Evolutionary conservation across 2,329 filamentous ascomycete genomes (phyloP).

Genomic region (Botrytis squamosa): DNA sequence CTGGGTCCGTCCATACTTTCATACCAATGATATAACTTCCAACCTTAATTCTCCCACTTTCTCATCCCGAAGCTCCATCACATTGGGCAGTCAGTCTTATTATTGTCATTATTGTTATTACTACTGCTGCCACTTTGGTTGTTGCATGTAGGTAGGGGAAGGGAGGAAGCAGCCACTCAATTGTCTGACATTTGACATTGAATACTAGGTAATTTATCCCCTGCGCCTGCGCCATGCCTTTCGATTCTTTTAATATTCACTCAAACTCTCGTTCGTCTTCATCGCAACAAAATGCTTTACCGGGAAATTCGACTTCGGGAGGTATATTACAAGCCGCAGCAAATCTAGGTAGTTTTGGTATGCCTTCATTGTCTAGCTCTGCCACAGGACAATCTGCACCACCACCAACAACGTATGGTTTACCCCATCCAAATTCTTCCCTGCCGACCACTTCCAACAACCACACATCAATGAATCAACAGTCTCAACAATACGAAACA

Average conservation of each 20-base stretch:
- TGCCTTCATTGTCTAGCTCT: slow-evolving; percentile 34
- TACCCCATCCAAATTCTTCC: slow-evolving; percentile 28
- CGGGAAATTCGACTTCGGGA: slow-evolving; percentile 27
- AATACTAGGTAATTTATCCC: neutral
- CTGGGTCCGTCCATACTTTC: neutral
- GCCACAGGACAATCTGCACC: slow-evolving; percentile 38
- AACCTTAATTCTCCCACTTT: neutral
- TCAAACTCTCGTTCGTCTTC: slow-evolving; percentile 28
- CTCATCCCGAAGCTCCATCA: neutral
- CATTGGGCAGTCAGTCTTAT: neutral
- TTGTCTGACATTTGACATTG: neutral
- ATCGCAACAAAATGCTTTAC: slow-evolving; percentile 31
- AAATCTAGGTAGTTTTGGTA: slow-evolving; percentile 36
- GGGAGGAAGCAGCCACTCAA: neutral
- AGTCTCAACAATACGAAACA: slow-evolving; percentile 49
- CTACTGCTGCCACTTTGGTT: neutral
- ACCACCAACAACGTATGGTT: slow-evolving; percentile 33
- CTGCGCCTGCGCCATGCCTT: slow-evolving; percentile 17
- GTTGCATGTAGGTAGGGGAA: neutral
- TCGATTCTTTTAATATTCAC: slow-evolving; percentile 30
- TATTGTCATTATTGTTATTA: neutral
- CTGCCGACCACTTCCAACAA: slow-evolving; percentile 29
- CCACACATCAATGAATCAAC: slow-evolving; percentile 43
- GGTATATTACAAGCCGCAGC: slow-evolving; percentile 37
- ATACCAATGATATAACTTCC: neutral